Conservation (phyloP, 2,329 filamentous ascomycete genomes). For the Epichloe hybrida region DNA sequence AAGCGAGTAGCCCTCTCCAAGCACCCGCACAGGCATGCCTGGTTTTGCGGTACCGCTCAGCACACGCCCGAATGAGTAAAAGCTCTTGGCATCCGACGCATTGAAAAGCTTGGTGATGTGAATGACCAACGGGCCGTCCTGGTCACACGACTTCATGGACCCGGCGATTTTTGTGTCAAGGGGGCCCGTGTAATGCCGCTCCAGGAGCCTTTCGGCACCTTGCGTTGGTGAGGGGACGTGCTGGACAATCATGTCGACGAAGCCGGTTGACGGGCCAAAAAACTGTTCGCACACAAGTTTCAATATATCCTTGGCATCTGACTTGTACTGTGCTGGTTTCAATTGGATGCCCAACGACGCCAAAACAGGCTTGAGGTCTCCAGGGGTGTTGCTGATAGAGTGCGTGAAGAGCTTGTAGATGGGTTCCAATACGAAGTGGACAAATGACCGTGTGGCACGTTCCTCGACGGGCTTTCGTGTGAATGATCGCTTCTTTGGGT, state of each 20-base stretch:
- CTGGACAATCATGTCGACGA: constrained; percentile 88
- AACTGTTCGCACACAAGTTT: constrained; percentile 89
- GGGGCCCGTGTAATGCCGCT: constrained; percentile 86
- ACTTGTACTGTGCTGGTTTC: constrained; percentile 85
- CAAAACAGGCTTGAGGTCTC: constrained; percentile 69
- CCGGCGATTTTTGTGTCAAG: constrained; percentile 67
- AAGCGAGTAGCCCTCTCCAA: constrained; percentile 89
- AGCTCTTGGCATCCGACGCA: constrained; percentile 76
- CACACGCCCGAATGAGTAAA: constrained; percentile 81
- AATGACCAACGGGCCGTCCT: constrained; percentile 82
- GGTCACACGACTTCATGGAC: constrained; percentile 70
- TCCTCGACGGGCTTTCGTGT: constrained; percentile 78
- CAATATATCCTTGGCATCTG: constrained; percentile 77
- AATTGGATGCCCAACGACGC: constrained; percentile 67
- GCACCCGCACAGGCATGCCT: constrained; percentile 71
- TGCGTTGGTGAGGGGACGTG: constrained; percentile 80
- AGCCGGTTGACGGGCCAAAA: constrained; percentile 71
- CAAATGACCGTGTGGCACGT: constrained; percentile 70
- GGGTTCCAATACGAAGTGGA: constrained; percentile 88
- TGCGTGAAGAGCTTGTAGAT: constrained; percentile 97
- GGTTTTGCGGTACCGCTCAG: constrained; percentile 82
- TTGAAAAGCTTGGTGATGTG: constrained; percentile 91
- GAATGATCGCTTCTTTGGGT: constrained; percentile 79
- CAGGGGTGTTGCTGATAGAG: constrained; percentile 80
- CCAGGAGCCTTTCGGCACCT: constrained; percentile 61